Conservation (phyloP, 805 yeast species). For the Barnettozyma wickerhamii region DNA sequence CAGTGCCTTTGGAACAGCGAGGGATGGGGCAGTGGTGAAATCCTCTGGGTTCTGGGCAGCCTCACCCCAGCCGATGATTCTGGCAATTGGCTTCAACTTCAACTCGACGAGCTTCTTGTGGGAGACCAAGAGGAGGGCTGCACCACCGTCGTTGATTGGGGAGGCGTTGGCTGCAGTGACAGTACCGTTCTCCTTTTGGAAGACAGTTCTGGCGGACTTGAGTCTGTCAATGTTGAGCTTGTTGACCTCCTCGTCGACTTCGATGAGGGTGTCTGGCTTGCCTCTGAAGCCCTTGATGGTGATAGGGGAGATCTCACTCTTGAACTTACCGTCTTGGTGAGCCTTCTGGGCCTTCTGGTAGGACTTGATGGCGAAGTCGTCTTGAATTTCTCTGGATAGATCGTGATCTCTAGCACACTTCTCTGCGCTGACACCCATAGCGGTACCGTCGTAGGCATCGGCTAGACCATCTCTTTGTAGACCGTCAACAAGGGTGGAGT, state of each 20-base stretch:
- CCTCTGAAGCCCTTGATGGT: constrained; percentile 88
- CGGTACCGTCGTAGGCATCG: constrained; percentile 83
- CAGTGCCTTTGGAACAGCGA: constrained; percentile 94
- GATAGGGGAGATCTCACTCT: constrained; percentile 78
- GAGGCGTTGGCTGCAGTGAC: constrained; percentile 98
- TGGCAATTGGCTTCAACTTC: constrained; percentile 83
- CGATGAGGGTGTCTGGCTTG: constrained; percentile 72
- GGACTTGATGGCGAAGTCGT: constrained; percentile 77
- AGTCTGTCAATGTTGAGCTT: constrained; percentile 77
- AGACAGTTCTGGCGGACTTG: constrained; percentile 85
- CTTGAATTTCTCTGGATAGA: constrained; percentile 82
- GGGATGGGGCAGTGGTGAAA: constrained; percentile 93
- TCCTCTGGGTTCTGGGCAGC: constrained; percentile 94
- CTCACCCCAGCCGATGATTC: constrained; percentile 94
- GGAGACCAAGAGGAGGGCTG: constrained; percentile 86
- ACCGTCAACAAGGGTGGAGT: constrained; percentile 76
- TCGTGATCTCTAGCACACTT: constrained; percentile 84
- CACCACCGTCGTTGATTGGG: constrained; percentile 96
- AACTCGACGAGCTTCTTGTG: constrained; percentile 82
- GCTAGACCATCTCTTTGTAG: constrained; percentile 86
- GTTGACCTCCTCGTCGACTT: constrained; percentile 77
- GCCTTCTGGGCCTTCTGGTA: constrained; percentile 87
- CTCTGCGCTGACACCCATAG: constrained; percentile 98
- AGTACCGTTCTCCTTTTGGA: constrained; percentile 91
- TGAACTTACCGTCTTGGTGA: constrained; percentile 74